Evolutionary conservation across 1,139 yeast species (phyloP).

Genomic region (Diutina siamensis): DNA sequence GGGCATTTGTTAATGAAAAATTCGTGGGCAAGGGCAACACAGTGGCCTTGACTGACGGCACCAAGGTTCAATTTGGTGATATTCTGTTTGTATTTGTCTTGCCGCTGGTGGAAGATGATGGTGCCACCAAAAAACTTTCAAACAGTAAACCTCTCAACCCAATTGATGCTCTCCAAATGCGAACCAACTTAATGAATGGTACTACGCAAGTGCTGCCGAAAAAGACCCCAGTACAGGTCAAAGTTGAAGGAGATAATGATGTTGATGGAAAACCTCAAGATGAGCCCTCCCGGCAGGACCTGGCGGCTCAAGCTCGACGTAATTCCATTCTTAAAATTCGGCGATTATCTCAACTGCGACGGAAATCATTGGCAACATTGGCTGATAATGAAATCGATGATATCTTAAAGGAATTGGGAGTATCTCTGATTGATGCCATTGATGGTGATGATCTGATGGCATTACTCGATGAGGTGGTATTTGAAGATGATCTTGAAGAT

Average conservation of each 20-base stretch:
- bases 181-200: constrained; percentile 25
- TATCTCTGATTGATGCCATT: constrained; percentile 4
- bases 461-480: neutral
- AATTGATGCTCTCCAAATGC: constrained; percentile 40
- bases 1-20: constrained; percentile 86
- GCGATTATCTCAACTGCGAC: constrained; percentile 26
- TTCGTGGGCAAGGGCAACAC: constrained; percentile 87
- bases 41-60: constrained; percentile 68
- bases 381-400: constrained; percentile 31
- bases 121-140: constrained; percentile 9
- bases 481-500: constrained; percentile 7
- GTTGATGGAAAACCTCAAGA: constrained; percentile 6
- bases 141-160: constrained; percentile 34
- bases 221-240: constrained; percentile 9
- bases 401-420: constrained; percentile 19
- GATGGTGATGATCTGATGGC: neutral
- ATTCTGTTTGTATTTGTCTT: constrained; percentile 78
- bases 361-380: constrained; percentile 29
- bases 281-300: neutral
- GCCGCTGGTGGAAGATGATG: constrained; percentile 35
- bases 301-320: neutral
- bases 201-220: constrained; percentile 3
- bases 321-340: constrained; percentile 9
- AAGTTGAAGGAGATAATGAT: constrained; percentile 6
- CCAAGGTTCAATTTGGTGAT: constrained; percentile 87